Conservation (phyloP, 78 protist species). For the slime mould (Dictyostelium discoideum) region dicty_2.7 NC_007088.5:1559501-1560000, state of each 20-base stretch:
- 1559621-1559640: background rate
- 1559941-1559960: background rate
- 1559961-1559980: background rate
- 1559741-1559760: background rate
- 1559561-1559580: background rate
- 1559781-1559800: background rate
- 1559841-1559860: background rate
- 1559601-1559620: background rate
- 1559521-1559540: background rate
- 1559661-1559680: background rate
- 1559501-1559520: background rate
- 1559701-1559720: background rate
- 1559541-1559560: background rate
- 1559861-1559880: background rate
- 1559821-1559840: background rate
- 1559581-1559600: background rate
- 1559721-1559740: background rate
- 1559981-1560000: background rate
- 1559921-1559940: too few relatives aligned
- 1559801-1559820: background rate
- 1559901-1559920: background rate
- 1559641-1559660: background rate
- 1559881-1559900: background rate
- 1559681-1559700: background rate
- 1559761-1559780: background rate